These are phyloP conservation scores for Cucurbita maxima DNA, from an alignment of 306 rosid species.

Conservation along the genomic window DNA sequence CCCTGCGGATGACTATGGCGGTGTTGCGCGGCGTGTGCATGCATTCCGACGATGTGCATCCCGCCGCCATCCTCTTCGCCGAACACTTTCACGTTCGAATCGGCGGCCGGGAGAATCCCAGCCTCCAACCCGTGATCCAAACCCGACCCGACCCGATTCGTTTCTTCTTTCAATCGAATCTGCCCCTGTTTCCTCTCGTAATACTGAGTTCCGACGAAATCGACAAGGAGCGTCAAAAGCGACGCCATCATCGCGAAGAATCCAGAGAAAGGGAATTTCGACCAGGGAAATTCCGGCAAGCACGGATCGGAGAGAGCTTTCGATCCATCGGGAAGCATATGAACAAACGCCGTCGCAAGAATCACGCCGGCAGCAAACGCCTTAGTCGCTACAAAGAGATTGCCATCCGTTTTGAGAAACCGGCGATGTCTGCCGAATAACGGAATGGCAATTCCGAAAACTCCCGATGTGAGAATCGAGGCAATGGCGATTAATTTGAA, in stretches of 20 bases:
- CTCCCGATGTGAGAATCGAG: conserved; percentile 54
- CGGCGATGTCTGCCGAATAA: conserved; percentile 41
- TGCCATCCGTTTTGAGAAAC: conserved; percentile 60
- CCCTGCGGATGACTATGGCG: conserved; percentile 60
- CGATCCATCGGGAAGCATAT: conserved; percentile 61
- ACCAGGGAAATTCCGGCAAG: conserved; percentile 62
- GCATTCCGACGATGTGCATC: conserved; percentile 96
- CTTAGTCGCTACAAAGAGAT: conserved; percentile 53
- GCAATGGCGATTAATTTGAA: conserved; percentile 66
- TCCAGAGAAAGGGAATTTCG: conserved; percentile 69
- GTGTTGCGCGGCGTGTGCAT: conserved; percentile 88
- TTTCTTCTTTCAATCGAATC: conserved; percentile 19
- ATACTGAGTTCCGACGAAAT: conserved; percentile 78
- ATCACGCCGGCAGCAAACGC: conserved; percentile 96
- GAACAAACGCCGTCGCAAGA: conserved; percentile 86
- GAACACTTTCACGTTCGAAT: conserved; percentile 38
- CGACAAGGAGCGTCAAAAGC: conserved; percentile 63
- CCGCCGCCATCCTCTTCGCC: conserved; percentile 90
- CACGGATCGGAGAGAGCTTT: conserved; percentile 42
- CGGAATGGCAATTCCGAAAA: conserved; percentile 59
- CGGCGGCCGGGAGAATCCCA: conserved; percentile 13
- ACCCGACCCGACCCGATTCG: conserved; percentile 23
- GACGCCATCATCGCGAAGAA: conserved; percentile 89
- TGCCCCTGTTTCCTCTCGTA: conserved; percentile 65
- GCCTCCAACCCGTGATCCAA: conserved; percentile 26